Evolutionary conservation across 1,284 basidiomycete genomes (phyloP).

Genomic region (Irpex sp.): DNA sequence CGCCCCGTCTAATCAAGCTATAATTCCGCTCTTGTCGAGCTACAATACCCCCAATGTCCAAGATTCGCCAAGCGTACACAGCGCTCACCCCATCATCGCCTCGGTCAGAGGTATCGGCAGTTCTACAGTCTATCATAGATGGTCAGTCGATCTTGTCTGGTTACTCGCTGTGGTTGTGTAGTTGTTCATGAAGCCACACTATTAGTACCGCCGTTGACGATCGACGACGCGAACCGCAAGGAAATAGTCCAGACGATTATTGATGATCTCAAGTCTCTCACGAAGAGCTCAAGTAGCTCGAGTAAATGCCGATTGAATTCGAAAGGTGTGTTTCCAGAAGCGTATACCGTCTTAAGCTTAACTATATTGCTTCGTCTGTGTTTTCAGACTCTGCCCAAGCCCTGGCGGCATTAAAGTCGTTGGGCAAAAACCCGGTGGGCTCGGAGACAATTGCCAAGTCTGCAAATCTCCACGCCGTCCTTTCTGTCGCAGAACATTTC

Average conservation of each 20-base stretch:
- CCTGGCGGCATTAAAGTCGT: slow-evolving; percentile 69
- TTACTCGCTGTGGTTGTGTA: not conserved
- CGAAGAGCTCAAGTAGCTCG: slow-evolving; percentile 30
- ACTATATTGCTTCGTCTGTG: not conserved
- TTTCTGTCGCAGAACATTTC: slow-evolving; percentile 45
- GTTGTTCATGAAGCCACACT: not conserved
- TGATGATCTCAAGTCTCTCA: slow-evolving; percentile 45
- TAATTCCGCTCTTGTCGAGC: not conserved
- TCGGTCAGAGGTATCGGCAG: slow-evolving; percentile 40
- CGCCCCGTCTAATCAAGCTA: not conserved
- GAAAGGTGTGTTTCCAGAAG: slow-evolving; percentile 40
- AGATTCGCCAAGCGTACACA: slow-evolving; percentile 37
- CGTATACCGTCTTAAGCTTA: not conserved
- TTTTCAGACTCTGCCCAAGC: slow-evolving; percentile 38
- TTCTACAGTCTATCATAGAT: slow-evolving; percentile 45
- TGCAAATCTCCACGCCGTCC: slow-evolving; percentile 49
- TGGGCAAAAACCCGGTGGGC: slow-evolving; percentile 70
- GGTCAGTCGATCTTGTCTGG: slow-evolving; percentile 29
- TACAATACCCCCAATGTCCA: slow-evolving; percentile 23
- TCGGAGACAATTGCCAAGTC: slow-evolving; percentile 59
- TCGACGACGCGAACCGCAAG: slow-evolving; percentile 41
- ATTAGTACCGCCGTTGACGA: slow-evolving; percentile 32
- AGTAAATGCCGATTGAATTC: slow-evolving; percentile 42
- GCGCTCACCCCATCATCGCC: slow-evolving; percentile 42
- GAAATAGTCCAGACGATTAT: slow-evolving; percentile 55